Evolutionary conservation across 495 filamentous ascomycete species (phyloP).

Genomic region (Choiromyces venosus): DNA sequence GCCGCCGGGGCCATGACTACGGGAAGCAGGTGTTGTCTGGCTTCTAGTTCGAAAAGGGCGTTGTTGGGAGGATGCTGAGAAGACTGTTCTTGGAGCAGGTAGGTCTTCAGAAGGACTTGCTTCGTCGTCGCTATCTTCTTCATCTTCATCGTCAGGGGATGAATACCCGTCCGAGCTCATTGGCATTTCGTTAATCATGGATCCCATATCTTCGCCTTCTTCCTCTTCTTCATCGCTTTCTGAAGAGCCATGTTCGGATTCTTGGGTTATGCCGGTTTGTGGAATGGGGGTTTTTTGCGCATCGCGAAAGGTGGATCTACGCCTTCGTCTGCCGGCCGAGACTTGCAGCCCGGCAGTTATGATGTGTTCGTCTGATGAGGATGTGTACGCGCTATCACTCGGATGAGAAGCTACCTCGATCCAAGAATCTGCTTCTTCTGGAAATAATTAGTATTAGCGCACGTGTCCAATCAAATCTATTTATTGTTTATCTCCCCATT

Average conservation of each 20-base stretch:
- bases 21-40: conserved; percentile 44
- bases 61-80: conserved; percentile 16
- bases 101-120: conserved; percentile 30
- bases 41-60: conserved; percentile 9
- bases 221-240: conserved; percentile 29
- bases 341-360: conserved; percentile 79
- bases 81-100: conserved; percentile 3
- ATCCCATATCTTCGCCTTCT: conserved; percentile 36
- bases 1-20: conserved; percentile 47
- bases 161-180: conserved; percentile 35
- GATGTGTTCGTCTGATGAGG: conserved; percentile 80
- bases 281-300: conserved; percentile 10
- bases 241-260: conserved; percentile 28
- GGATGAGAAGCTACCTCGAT: conserved; percentile 90
- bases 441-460: conserved; percentile 12
- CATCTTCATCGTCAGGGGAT: conserved; percentile 18
- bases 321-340: conserved; percentile 41
- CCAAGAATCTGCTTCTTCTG: conserved; percentile 72
- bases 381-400: conserved; percentile 80
- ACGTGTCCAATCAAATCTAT: background rate
- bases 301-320: conserved; percentile 20
- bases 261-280: conserved; percentile 13
- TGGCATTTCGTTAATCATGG: conserved; percentile 29
- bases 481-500: background rate
- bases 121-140: conserved; percentile 35